phyloP scores from a whole-genome alignment of 371 early-diverging fungal genomes.

The Paraphysoderma sedebokerense region DNA sequence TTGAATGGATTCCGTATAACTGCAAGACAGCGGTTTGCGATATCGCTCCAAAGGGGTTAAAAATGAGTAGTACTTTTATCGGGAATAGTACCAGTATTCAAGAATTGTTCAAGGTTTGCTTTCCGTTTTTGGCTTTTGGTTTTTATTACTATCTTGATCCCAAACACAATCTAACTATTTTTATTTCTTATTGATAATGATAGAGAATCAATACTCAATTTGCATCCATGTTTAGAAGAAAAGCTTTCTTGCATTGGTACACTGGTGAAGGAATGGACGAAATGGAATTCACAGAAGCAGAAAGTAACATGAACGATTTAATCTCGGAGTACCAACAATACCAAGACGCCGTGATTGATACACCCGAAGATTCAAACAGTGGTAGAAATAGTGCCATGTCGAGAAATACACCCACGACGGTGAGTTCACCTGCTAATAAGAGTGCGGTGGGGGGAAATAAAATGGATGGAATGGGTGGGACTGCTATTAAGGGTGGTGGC shows the following conservation, averaged over 20 bases:
- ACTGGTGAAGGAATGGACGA: conserved; percentile 75
- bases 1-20: conserved; percentile 95
- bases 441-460: too few relatives aligned
- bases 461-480: too few relatives aligned
- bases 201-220: too few relatives aligned
- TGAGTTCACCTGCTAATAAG: too few relatives aligned
- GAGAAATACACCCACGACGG: too few relatives aligned
- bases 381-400: too few relatives aligned
- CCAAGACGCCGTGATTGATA: conserved; percentile 78
- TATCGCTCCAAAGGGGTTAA: conserved; percentile 64
- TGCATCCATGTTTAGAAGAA: too few relatives aligned
- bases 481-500: too few relatives aligned
- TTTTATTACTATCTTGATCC: background rate
- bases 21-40: conserved; percentile 83
- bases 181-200: too few relatives aligned
- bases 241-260: too few relatives aligned
- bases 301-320: conserved; percentile 67
- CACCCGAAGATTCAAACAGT: too few relatives aligned
- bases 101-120: conserved; percentile 68
- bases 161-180: background rate
- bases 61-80: conserved; percentile 81
- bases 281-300: conserved; percentile 91
- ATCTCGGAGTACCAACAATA: conserved; percentile 89
- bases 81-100: conserved; percentile 88
- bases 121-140: conserved; percentile 6